A percentile compares a stretch with the other conserved stretches of the same genome.
These are phyloP conservation scores for Plasmodium reichenowi DNA, from an alignment of 169 alveolate species.

Conservation along the genomic window DNA sequence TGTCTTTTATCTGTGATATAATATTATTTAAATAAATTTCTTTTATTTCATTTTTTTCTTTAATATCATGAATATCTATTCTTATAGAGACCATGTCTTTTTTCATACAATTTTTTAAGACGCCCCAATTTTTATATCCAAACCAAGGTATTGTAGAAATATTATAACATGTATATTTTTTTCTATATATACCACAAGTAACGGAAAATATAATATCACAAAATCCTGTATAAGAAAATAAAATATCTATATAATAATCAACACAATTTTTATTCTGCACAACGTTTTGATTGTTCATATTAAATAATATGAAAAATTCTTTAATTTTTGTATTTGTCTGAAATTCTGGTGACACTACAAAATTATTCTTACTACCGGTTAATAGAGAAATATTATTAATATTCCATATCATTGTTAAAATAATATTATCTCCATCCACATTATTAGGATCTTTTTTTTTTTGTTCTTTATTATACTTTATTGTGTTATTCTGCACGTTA, in stretches of 20 bases:
- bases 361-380: conserved; percentile 31
- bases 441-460: neutral
- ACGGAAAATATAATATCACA: conserved; percentile 69
- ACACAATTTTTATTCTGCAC: neutral
- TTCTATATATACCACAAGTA: conserved; percentile 32
- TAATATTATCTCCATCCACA: conserved; percentile 9
- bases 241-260: conserved; percentile 19
- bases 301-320: conserved; percentile 41
- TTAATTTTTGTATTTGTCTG: conserved; percentile 42
- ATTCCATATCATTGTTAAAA: conserved; percentile 63
- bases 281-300: conserved; percentile 18
- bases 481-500: neutral
- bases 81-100: conserved; percentile 41
- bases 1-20: conserved; percentile 3
- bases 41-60: conserved; percentile 19
- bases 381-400: conserved; percentile 41
- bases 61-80: conserved; percentile 45
- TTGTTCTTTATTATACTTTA: neutral
- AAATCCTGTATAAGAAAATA: conserved; percentile 73
- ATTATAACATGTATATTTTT: conserved; percentile 27
- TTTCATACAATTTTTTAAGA: conserved; percentile 48
- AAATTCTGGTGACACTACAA: conserved; percentile 69
- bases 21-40: conserved; percentile 25
- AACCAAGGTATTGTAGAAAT: conserved; percentile 54
- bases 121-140: conserved; percentile 53